Conservation (phyloP, 2,329 filamentous ascomycete species). For the Pleurostoma richardsiae region DNA sequence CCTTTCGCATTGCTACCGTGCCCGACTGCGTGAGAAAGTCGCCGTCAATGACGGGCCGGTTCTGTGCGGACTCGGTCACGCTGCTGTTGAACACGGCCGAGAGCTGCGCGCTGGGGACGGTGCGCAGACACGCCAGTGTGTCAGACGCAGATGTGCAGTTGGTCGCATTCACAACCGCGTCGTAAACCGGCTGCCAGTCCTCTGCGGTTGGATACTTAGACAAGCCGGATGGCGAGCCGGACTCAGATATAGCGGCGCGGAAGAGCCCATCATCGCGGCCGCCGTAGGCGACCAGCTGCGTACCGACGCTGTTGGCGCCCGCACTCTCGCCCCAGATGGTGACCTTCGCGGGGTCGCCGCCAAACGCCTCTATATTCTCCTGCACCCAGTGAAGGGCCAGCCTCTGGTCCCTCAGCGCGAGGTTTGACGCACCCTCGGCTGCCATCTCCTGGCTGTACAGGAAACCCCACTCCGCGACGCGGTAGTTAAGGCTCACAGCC, state of each 20-base stretch:
- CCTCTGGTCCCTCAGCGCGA: conserved; percentile 39
- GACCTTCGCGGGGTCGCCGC: conserved; percentile 31
- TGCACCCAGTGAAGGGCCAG: conserved; percentile 38
- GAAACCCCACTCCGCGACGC: conserved; percentile 42
- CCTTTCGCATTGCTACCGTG: conserved; percentile 3
- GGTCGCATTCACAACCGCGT: conserved; percentile 1
- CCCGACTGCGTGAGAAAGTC: conserved; percentile 10
- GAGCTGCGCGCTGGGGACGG: conserved; percentile 7
- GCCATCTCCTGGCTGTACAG: conserved; percentile 31
- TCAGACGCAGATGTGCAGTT: conserved; percentile 1
- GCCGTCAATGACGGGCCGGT: conserved; percentile 10
- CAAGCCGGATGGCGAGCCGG: conserved; percentile 1
- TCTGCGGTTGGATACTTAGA: background rate
- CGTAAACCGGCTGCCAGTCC: conserved; percentile 8
- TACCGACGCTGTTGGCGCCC: conserved; percentile 30
- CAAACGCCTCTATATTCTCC: conserved; percentile 35
- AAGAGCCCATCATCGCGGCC: conserved; percentile 42
- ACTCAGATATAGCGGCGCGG: conserved; percentile 19
- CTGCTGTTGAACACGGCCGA: conserved; percentile 8
- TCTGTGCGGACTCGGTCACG: conserved; percentile 1
- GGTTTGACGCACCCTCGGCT: conserved; percentile 36
- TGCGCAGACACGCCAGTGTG: conserved; percentile 9
- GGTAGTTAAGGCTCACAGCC: conserved; percentile 41
- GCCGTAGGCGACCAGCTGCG: conserved; percentile 15
- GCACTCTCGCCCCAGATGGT: conserved; percentile 34